Base-by-base conservation (phyloP, 139 green algal species). In the Haematococcus lacustris region DNA sequence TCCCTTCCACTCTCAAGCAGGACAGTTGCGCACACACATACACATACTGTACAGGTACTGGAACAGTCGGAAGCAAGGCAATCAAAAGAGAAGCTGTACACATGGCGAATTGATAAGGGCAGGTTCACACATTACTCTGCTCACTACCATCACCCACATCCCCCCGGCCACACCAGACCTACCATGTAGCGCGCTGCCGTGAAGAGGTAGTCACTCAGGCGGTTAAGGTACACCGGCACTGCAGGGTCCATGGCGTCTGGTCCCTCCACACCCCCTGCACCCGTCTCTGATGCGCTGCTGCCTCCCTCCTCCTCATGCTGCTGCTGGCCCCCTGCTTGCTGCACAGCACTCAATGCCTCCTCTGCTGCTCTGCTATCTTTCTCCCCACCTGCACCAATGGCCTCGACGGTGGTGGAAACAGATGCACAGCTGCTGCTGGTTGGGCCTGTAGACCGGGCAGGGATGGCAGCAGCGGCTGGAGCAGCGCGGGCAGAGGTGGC, bases 151-250 rank as follows among this genome's bases (percentile, higher is more conserved):
- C 53, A 64, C 26, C 23, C 21, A 30, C 4, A 7, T 9, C 4
- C 21, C 13, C 23, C 13, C 30, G 7, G 3, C 62, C 41, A 5
- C n/a, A 28, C 62, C 23, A 13, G 30, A 50, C 78, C 61, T 62
- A 87, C 82, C 76, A 68, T 72, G 51, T 68, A 88, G 2, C 93
- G 79, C 3, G 93, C 93, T 26, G 92, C 92, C 0, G 89, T 95
- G 84, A 98, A 98, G 25, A 98, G 81, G 79, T 95, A 98, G 85
- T 98, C 94, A 61, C 85, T 94, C n/a, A 98, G 80, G 0, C 94
- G 80, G 80, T 98, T 98, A 13, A 98, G 70, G 73, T 91, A 98
- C 4, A 85, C 59, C 23, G 66, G 75, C 35, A 95, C 88, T 21
- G 79, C 59, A 4, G 23, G 32, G 51, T 59, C 67, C 1, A 72